Percentiles rank a stretch among this genome's conserved stretches.
Conservation (phyloP, 441 rosid genomes). For the Adansonia gregorii region DNA sequence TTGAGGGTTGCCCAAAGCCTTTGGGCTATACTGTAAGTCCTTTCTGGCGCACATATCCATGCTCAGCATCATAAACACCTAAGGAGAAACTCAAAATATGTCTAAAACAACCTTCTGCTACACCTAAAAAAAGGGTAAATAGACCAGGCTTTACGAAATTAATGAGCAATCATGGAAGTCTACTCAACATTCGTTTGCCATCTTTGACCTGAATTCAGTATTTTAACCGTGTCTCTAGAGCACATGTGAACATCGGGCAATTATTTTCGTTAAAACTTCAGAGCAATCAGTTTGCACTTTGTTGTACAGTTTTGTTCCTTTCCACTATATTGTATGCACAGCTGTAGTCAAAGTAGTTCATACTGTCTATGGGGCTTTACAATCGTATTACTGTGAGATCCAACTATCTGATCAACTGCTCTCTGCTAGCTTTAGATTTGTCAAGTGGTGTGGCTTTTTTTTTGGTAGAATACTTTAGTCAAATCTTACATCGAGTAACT, state of each 20-base stretch:
- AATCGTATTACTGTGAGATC: background rate
- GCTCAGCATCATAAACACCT: constrained; percentile 11
- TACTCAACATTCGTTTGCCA: constrained; percentile 4
- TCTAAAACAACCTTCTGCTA: constrained; percentile 1
- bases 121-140: background rate
- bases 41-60: background rate
- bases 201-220: constrained; percentile 8
- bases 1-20: constrained; percentile 84
- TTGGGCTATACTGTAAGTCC: constrained; percentile 79
- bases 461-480: too few relatives aligned
- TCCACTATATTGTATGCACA: background rate
- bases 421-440: background rate
- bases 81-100: constrained; percentile 3
- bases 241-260: constrained; percentile 3
- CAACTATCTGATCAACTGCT: background rate
- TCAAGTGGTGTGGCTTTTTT: too few relatives aligned
- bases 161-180: constrained; percentile 6
- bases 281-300: background rate
- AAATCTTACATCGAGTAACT: constrained; percentile 1
- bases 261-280: background rate
- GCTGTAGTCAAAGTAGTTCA: background rate
- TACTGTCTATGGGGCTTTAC: constrained; percentile 8
- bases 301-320: constrained; percentile 1
- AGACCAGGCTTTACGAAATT: background rate
- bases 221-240: background rate